Conservation (phyloP, 2,329 filamentous ascomycete genomes). For the Pezicula neosporulosa region DNA sequence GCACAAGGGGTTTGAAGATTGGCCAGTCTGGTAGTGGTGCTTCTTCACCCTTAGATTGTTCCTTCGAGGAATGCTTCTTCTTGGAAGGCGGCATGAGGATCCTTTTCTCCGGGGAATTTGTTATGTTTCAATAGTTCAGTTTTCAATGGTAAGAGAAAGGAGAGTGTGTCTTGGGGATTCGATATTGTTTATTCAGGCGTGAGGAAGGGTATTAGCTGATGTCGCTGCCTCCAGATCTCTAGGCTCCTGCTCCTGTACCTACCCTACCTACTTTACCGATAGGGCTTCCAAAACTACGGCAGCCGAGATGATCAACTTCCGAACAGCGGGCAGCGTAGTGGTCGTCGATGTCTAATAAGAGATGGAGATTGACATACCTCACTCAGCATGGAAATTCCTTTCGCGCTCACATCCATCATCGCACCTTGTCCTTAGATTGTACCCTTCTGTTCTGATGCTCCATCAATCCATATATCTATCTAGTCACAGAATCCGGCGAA, state of each 20-base stretch:
- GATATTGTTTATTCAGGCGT: background rate
- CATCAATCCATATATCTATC: too few relatives aligned
- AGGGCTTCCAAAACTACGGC: too few relatives aligned
- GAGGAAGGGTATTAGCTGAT: too few relatives aligned
- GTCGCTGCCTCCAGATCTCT: background rate
- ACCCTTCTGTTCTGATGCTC: too few relatives aligned
- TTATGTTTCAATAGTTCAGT: background rate
- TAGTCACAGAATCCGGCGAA: too few relatives aligned
- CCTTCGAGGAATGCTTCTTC: conserved; percentile 17
- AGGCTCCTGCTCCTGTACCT: too few relatives aligned
- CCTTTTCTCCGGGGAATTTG: background rate
- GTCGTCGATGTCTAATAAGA: too few relatives aligned
- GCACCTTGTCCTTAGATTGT: too few relatives aligned
- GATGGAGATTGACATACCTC: too few relatives aligned
- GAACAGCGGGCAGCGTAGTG: background rate
- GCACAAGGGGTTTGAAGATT: conserved; percentile 51
- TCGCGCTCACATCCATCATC: too few relatives aligned
- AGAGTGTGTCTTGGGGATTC: background rate
- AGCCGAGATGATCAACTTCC: background rate
- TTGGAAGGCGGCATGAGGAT: conserved; percentile 11
- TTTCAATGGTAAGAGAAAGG: background rate
- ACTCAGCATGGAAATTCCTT: too few relatives aligned
- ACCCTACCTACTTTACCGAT: too few relatives aligned
- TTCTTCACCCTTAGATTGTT: conserved; percentile 4
- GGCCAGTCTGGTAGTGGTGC: conserved; percentile 54